phyloP scores from a whole-genome alignment of 1,284 basidiomycete species.

The Cryptococcus depauperatus region DNA sequence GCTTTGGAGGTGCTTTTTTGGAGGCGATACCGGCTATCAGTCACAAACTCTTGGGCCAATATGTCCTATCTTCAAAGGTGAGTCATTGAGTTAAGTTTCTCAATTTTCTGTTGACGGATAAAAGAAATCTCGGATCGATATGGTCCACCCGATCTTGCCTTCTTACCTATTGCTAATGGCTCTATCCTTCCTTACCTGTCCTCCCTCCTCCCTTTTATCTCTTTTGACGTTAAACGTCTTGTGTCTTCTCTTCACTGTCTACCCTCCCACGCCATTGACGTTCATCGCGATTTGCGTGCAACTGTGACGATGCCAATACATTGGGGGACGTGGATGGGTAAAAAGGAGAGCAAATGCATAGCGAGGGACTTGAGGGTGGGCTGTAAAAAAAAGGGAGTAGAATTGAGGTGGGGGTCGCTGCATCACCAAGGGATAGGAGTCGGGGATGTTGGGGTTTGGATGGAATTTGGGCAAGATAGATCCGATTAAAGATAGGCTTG shows the following conservation, averaged over 20 bases:
- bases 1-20: slow-evolving; percentile 7
- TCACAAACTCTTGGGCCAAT: slow-evolving; percentile 7
- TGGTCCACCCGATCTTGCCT: slow-evolving; percentile 13
- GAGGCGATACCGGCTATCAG: slow-evolving; percentile 22
- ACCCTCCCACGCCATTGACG: slow-evolving; percentile 7
- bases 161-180: slow-evolving; percentile 16
- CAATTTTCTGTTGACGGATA: neutral
- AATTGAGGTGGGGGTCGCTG: neutral
- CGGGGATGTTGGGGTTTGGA: too few relatives aligned
- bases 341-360: neutral
- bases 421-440: too few relatives aligned
- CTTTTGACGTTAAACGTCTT: slow-evolving; percentile 1
- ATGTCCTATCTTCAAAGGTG: slow-evolving; percentile 21
- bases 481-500: too few relatives aligned
- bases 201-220: slow-evolving; percentile 1
- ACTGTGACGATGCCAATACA: slow-evolving; percentile 5
- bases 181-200: slow-evolving; percentile 12
- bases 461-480: too few relatives aligned
- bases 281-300: slow-evolving; percentile 4
- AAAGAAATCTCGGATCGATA: slow-evolving; percentile 11
- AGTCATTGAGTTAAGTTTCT: neutral
- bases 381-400: neutral
- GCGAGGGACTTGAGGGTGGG: neutral
- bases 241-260: slow-evolving; percentile 9
- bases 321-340: slow-evolving; percentile 10